Evolutionary conservation across 140 eudicot species (phyloP).

Genomic region (Bidens hawaiensis): DNA sequence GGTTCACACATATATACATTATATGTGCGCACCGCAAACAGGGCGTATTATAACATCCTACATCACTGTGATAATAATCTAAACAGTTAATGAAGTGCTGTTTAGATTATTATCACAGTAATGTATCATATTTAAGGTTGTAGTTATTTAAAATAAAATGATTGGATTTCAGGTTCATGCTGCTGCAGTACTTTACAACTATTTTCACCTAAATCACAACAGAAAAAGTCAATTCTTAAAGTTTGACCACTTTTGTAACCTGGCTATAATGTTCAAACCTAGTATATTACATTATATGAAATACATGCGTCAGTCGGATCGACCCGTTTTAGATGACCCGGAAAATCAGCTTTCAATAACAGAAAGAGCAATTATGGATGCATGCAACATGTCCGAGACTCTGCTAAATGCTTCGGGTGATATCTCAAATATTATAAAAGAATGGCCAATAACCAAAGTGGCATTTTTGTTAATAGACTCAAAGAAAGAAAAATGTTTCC

Average conservation of each 20-base stretch:
- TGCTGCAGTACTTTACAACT: slow-evolving; percentile 73
- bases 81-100: too few relatives aligned
- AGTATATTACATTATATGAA: slow-evolving; percentile 44
- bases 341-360: slow-evolving; percentile 59
- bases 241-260: slow-evolving; percentile 61
- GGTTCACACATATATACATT: too few relatives aligned
- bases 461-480: slow-evolving; percentile 63
- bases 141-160: background rate
- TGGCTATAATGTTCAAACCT: slow-evolving; percentile 59
- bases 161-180: slow-evolving; percentile 63
- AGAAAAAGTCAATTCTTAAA: slow-evolving; percentile 42
- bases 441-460: slow-evolving; percentile 65
- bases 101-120: background rate
- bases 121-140: background rate
- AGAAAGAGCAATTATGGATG: slow-evolving; percentile 63
- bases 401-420: slow-evolving; percentile 53
- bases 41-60: too few relatives aligned
- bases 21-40: too few relatives aligned
- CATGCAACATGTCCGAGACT: slow-evolving; percentile 52
- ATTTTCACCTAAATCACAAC: slow-evolving; percentile 47
- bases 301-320: slow-evolving; percentile 26
- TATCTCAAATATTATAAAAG: slow-evolving; percentile 29
- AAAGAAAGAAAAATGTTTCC: slow-evolving; percentile 55
- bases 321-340: slow-evolving; percentile 22
- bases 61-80: background rate